Evolutionary conservation across 2,329 filamentous ascomycete genomes (phyloP).

Genomic region (Rutstroemia sydowiana): DNA sequence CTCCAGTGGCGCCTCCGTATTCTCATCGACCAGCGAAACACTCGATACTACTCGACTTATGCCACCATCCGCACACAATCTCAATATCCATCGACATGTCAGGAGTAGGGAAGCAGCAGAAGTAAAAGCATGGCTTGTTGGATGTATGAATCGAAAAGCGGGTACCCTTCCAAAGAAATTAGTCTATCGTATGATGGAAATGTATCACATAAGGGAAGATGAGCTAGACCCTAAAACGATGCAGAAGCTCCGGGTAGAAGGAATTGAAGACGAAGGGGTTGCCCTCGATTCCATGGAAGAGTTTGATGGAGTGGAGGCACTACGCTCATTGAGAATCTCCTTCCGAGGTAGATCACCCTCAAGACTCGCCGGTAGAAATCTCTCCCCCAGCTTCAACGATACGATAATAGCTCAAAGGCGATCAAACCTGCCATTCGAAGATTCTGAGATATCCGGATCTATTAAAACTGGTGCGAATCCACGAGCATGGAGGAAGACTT

Average conservation of each 20-base stretch:
- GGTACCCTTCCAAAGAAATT: slow-evolving; percentile 18
- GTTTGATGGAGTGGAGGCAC: neutral
- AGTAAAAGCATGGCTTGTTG: slow-evolving; percentile 21
- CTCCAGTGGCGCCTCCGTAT: neutral
- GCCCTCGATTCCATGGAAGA: neutral
- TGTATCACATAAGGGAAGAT: slow-evolving; percentile 19
- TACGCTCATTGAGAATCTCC: neutral
- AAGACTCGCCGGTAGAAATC: neutral
- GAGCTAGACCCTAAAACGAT: slow-evolving; percentile 18
- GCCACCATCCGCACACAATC: slow-evolving; percentile 16
- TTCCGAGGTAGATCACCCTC: neutral
- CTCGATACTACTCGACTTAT: slow-evolving; percentile 17
- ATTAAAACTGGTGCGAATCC: neutral
- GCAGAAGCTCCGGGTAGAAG: slow-evolving; percentile 12
- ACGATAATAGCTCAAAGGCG: neutral
- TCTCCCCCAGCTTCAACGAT: neutral
- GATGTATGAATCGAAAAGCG: slow-evolving; percentile 21
- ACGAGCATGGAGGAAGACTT: neutral
- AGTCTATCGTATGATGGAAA: slow-evolving; percentile 19
- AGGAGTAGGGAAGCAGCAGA: slow-evolving; percentile 15
- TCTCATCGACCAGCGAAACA: neutral
- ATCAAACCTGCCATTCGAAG: neutral
- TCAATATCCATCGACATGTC: slow-evolving; percentile 5
- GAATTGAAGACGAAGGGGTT: slow-evolving; percentile 13
- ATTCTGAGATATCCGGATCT: no score